These are phyloP conservation scores for Akanthomyces lecanii DNA, from an alignment of 2,329 filamentous ascomycete genomes.

Conservation along the genomic window DNA sequence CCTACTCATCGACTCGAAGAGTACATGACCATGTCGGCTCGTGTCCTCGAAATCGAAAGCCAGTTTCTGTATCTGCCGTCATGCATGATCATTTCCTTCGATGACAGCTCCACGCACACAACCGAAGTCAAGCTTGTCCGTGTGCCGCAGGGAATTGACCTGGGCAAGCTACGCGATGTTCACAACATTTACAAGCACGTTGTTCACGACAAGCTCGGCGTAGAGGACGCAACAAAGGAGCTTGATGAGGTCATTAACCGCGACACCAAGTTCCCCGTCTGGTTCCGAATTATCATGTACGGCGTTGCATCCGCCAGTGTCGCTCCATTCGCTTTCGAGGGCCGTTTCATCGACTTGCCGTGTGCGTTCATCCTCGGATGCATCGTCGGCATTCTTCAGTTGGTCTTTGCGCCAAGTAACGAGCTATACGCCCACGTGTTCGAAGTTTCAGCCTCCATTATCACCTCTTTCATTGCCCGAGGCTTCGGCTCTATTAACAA, in stretches of 20 bases:
- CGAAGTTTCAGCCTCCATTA: constrained; percentile 52
- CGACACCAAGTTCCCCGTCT: constrained; percentile 44
- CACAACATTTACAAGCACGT: constrained; percentile 79
- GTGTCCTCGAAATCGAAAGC: constrained; percentile 83
- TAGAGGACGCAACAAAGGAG: constrained; percentile 62
- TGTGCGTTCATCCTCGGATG: constrained; percentile 72
- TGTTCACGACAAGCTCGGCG: constrained; percentile 70
- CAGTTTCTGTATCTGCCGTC: constrained; percentile 88
- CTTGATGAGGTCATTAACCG: constrained; percentile 52
- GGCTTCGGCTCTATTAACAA: constrained; percentile 61
- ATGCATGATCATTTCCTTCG: constrained; percentile 93
- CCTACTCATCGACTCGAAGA: constrained; percentile 89
- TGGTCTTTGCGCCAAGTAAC: constrained; percentile 69
- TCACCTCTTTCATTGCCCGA: constrained; percentile 66
- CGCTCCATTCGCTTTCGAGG: constrained; percentile 75
- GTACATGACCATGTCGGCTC: constrained; percentile 84
- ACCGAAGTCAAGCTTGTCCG: constrained; percentile 76
- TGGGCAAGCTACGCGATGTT: constrained; percentile 69
- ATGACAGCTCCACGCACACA: constrained; percentile 67
- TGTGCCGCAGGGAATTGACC: constrained; percentile 63
- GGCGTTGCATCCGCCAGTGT: constrained; percentile 73
- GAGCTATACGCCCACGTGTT: constrained; percentile 60
- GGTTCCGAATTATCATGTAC: constrained; percentile 61
- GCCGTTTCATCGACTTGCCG: constrained; percentile 72
- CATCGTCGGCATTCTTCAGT: constrained; percentile 68